Base-by-base conservation (phyloP, 2,329 filamentous ascomycete genomes). In the Venturia nashicola region DNA sequence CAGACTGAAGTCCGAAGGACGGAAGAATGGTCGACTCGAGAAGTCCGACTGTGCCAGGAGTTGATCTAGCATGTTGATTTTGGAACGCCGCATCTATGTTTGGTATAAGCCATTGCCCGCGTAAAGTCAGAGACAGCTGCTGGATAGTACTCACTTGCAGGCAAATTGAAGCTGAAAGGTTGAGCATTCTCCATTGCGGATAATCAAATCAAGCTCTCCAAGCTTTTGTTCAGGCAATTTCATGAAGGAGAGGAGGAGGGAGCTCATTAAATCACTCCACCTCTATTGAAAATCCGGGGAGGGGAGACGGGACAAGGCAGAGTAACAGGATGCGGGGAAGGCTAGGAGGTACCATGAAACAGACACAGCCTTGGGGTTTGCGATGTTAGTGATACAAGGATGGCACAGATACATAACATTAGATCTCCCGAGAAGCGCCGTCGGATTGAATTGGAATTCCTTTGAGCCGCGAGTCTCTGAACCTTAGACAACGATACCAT, bases 1-100 rank as follows among this genome's bases (percentile, higher is more conserved):
- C 77, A 62, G 80, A 76, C 66, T 85, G 81, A 0, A 85, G 72
- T 0, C 77, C 76, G 44, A 85, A 73, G 0, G 82, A 84, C 0
- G 83, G 83, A 3, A 83, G 73, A 2, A 85, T 70, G 2, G 80
- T 80, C 20, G 80, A 77, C 67, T 78, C 78, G 27, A 84, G 68
- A 59, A 85, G 79, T 11, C 82, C 82, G 8, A 84, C 71, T 3
- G 60, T 39, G 34, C 60, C 60, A 32, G 44, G 40, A 32, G n/a
- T 62, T 8, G 42, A n/a, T 51, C 60, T 62, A 32, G 34, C 60
- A 48, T 43, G 34, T 12, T 34, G 36, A 20, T 62, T 62, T 4
- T 34, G 42, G 23, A 62, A 54, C 16, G 51, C 51, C 32, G 51
- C 51, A 36, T 57, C 51, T 57, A 36, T 57, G 32, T n/a, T 57